Evolutionary conservation across 164 flowering plant species (phyloP).

Genomic region (Cinnamomum chago): DNA sequence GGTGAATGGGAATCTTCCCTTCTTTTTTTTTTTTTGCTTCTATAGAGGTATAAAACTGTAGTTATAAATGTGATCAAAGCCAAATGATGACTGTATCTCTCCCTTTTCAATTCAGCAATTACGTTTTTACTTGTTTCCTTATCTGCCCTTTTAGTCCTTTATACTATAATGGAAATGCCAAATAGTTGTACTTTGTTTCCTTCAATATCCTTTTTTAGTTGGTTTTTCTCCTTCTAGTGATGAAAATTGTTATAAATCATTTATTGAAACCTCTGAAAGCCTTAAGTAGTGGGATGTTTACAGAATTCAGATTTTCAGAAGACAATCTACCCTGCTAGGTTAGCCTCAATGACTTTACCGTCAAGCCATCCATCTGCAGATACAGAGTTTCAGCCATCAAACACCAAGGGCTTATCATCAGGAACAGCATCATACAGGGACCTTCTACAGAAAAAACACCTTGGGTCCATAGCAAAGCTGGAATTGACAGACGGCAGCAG

Average conservation of each 20-base stretch:
- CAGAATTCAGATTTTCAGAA: constrained; percentile 59
- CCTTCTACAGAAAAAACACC: constrained; percentile 3
- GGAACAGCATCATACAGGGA: constrained; percentile 9
- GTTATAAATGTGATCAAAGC: too few relatives aligned
- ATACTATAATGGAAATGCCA: background rate
- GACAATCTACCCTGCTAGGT: constrained; percentile 57
- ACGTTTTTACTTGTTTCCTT: too few relatives aligned
- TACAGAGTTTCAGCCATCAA: constrained; percentile 8
- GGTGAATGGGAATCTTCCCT: too few relatives aligned
- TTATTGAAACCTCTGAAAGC: background rate
- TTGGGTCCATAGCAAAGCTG: constrained; percentile 51
- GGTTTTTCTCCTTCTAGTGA: background rate
- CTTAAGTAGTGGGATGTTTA: constrained; percentile 2
- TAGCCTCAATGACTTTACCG: constrained; percentile 52
- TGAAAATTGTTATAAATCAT: background rate
- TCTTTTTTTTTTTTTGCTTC: too few relatives aligned
- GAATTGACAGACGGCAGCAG: constrained; percentile 68
- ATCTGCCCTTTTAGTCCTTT: background rate
- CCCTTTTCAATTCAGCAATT: background rate
- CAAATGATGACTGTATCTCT: background rate
- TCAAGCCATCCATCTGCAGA: constrained; percentile 31
- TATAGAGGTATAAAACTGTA: too few relatives aligned
- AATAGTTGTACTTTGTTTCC: background rate
- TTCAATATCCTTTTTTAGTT: background rate
- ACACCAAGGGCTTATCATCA: constrained; percentile 16